Base-by-base conservation (phyloP, 768 basidiomycete genomes). In the Collybia sordida region DNA sequence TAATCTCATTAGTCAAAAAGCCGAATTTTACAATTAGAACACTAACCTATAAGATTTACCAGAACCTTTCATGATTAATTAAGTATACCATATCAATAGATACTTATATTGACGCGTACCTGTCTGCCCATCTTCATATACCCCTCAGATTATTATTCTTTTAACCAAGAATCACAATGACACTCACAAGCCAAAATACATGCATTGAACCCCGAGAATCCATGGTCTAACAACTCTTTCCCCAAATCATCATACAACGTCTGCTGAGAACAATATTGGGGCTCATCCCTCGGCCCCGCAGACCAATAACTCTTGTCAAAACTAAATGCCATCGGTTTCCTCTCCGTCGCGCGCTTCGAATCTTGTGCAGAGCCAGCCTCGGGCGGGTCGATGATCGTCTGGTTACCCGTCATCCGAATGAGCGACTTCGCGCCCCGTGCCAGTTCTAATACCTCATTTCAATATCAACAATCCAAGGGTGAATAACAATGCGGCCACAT, bases 241-340 rank as follows among this genome's bases (percentile, higher is more conserved):
- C 96, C 96, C 28, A 98, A 68, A 73, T 98, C 96, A 58, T 93
- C 85, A 68, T 92, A 98, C 50, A 98, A 74, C 0, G 94, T 98
- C 67, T 96, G 86, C 61, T 99, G 96, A 3, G 89, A 92, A 58
- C 93, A 95, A 64, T 98, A 98, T 12, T 79, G 77, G 0, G 91
- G 87, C 50, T 97, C 96, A 62, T 94, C 90, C 59, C 90, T 78
- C 8, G 88, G 78, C 1, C 94, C 92, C 12, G 93, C 93, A 35
- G 93, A 94, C 95, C 94, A 96, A 69, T 98, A 98, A 47, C 88
- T 90, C 79, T 95, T 96, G 80, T 98, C 96, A 58, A 98, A 98
- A 54, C 89, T 88, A 69, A 98, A 98, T 0, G 80, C 68, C 83
- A 94, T 88, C 5, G 86, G 81, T 73, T 90, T 96, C 59, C 91